A percentile compares a stretch with the other conserved stretches of the same genome.
phyloP scores from a whole-genome alignment of 2,329 filamentous ascomycete species.

The Trichoderma atroviride region DNA sequence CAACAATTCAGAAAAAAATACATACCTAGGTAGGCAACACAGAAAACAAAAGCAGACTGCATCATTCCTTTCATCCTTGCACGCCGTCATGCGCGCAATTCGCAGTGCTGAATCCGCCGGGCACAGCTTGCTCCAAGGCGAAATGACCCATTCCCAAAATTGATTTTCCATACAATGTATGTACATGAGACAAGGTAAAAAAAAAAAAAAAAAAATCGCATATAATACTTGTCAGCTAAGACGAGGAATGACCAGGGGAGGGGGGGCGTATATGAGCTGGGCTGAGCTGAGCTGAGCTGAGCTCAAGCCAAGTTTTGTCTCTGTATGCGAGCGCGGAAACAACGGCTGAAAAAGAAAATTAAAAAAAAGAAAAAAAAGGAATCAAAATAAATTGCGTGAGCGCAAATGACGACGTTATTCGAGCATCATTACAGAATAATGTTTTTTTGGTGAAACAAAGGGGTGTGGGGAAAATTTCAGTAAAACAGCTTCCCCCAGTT shows the following conservation, averaged over 20 bases:
- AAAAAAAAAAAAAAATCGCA: neutral
- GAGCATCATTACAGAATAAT: neutral
- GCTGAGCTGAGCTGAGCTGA: neutral
- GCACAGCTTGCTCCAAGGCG: neutral
- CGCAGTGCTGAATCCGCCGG: constrained; percentile 4
- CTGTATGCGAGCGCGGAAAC: neutral
- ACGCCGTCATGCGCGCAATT: neutral
- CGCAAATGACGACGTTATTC: neutral
- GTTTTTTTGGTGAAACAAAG: neutral
- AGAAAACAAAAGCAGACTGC: neutral
- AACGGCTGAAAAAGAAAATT: neutral
- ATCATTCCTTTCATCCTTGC: neutral
- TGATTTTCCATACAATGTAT: neutral
- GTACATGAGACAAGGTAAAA: too few relatives aligned
- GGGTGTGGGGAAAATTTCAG: neutral
- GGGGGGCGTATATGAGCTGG: neutral
- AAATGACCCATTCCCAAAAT: neutral
- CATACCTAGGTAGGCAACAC: neutral
- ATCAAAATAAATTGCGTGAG: neutral
- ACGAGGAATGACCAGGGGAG: neutral
- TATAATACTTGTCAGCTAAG: neutral
- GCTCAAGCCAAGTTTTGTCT: neutral
- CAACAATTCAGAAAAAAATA: neutral
- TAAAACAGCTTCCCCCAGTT: too few relatives aligned
- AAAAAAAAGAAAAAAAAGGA: neutral